Percentiles rank a stretch among this genome's conserved stretches.
Conservation (phyloP, 2,329 filamentous ascomycete species). For the Fusarium sp. region DNA sequence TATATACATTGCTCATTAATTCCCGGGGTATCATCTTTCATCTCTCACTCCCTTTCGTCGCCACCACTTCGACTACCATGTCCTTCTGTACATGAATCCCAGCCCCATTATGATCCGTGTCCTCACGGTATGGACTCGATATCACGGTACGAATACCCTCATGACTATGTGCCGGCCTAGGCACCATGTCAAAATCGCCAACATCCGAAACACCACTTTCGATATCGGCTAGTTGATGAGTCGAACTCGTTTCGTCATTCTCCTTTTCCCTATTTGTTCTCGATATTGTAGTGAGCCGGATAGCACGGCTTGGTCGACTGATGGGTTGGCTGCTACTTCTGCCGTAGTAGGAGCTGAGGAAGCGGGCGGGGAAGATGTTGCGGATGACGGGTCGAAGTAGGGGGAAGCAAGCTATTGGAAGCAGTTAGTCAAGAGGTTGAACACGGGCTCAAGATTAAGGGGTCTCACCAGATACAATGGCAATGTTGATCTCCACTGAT, state of each 20-base stretch:
- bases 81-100: conserved; percentile 29
- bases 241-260: conserved; percentile 32
- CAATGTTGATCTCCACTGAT: conserved; percentile 37
- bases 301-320: conserved; percentile 28
- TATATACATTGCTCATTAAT: not conserved
- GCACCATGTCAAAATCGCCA: not conserved
- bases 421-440: not conserved
- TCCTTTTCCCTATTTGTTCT: conserved; percentile 11
- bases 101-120: not conserved
- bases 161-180: not conserved
- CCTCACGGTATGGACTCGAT: conserved; percentile 6
- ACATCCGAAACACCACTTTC: conserved; percentile 9
- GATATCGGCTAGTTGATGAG: conserved; percentile 23
- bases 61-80: conserved; percentile 20
- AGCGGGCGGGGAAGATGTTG: conserved; percentile 22
- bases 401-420: conserved; percentile 33
- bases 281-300: conserved; percentile 18
- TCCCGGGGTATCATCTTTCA: not conserved
- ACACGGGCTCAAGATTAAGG: not conserved
- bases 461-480: conserved; percentile 31
- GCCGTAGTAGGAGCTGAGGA: conserved; percentile 30
- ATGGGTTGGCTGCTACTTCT: conserved; percentile 27
- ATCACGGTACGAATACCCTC: conserved; percentile 22
- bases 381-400: conserved; percentile 35
- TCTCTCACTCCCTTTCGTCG: not conserved